A percentile compares a stretch with the other conserved stretches of the same genome.
phyloP scores from a whole-genome alignment of 1,284 basidiomycete species.

The Leccinum fuscescens region DNA sequence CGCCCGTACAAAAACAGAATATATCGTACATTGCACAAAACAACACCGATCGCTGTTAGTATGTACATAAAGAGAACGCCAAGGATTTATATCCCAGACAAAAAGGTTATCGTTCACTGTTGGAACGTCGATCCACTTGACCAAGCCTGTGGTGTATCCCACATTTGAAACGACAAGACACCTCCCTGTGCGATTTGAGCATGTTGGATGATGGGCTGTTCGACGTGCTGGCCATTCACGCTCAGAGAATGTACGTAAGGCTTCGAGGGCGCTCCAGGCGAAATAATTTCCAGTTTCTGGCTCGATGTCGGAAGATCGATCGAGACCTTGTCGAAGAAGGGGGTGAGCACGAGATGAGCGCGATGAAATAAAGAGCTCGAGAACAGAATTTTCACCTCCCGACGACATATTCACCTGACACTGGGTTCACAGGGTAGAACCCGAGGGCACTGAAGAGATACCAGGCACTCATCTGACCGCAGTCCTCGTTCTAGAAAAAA shows the following conservation, averaged over 20 bases:
- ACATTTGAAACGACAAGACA: conserved; percentile 66
- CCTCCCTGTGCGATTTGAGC: conserved; percentile 56
- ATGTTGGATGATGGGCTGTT: conserved; percentile 54
- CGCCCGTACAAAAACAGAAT: background rate
- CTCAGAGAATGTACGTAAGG: conserved; percentile 59
- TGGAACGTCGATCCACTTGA: conserved; percentile 20
- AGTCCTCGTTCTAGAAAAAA: conserved; percentile 72
- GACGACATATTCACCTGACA: conserved; percentile 69
- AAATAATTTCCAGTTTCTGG: conserved; percentile 47
- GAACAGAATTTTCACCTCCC: conserved; percentile 51
- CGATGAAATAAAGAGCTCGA: too few relatives aligned
- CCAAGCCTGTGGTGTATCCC: conserved; percentile 45
- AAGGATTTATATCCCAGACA: background rate
- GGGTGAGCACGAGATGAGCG: conserved; percentile 17
- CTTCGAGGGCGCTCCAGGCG: conserved; percentile 51
- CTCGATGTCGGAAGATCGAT: conserved; percentile 50
- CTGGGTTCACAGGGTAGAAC: conserved; percentile 85
- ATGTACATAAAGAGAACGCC: background rate
- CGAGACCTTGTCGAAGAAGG: conserved; percentile 61
- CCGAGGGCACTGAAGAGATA: conserved; percentile 81
- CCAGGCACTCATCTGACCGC: conserved; percentile 89
- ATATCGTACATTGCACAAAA: background rate
- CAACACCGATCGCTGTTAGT: background rate
- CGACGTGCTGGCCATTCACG: conserved; percentile 48
- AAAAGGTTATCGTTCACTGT: background rate